Evolutionary conservation across 176 grass and related monocot species (phyloP).

Genomic region (Oryza officinalis): DNA sequence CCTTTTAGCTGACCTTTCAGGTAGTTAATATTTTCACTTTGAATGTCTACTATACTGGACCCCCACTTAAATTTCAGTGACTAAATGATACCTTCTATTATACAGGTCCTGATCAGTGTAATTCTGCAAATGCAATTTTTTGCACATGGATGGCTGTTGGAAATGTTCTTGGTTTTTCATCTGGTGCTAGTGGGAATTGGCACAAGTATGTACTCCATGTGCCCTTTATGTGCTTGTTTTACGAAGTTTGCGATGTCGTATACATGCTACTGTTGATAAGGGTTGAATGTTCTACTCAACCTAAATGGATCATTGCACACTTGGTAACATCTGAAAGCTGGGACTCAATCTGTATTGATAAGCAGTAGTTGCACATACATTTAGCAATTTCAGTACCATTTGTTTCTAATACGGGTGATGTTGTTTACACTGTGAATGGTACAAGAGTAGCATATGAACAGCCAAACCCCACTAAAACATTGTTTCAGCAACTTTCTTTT

Average conservation of each 20-base stretch:
- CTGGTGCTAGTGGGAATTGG: constrained; percentile 81
- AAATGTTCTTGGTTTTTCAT: constrained; percentile 85
- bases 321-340: background rate
- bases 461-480: background rate
- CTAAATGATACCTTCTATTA: background rate
- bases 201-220: constrained; percentile 59
- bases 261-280: background rate
- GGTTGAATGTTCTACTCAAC: background rate
- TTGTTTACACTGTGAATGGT: background rate
- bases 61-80: background rate
- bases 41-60: background rate
- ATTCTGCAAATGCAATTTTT: constrained; percentile 99
- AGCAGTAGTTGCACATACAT: background rate
- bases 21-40: constrained; percentile 40
- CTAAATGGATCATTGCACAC: background rate
- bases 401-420: background rate
- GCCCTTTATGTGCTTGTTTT: constrained; percentile 29
- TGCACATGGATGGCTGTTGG: constrained; percentile 99
- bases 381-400: background rate
- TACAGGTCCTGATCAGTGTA: constrained; percentile 85
- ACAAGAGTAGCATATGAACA: background rate
- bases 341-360: constrained; percentile 5
- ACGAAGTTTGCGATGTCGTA: background rate
- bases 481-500: background rate
- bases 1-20: constrained; percentile 94